A percentile compares a stretch with the other conserved stretches of the same genome.
These are phyloP conservation scores for Vaccinium darrowii DNA, from an alignment of 148 eudicot species.

Conservation along the genomic window DNA sequence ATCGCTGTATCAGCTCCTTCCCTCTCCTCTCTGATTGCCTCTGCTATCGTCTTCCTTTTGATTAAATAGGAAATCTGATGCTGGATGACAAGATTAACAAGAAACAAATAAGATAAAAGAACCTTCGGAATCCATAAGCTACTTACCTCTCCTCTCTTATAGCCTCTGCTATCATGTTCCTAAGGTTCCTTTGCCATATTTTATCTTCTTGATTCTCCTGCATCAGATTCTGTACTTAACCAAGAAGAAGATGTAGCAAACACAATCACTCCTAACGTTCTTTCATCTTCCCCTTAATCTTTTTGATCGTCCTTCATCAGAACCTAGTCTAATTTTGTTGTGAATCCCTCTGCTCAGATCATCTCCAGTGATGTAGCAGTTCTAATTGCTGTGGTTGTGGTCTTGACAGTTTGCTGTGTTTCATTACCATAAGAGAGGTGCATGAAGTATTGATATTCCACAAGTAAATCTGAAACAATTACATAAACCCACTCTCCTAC, in stretches of 20 bases:
- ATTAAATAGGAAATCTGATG: background rate
- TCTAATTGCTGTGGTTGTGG: conserved; percentile 6
- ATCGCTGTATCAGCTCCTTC: background rate
- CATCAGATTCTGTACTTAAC: too few species aligned
- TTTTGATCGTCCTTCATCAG: background rate
- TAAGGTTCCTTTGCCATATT: too few species aligned
- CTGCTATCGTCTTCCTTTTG: background rate
- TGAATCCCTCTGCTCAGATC: background rate
- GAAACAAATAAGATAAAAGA: background rate
- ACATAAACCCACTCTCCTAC: too few species aligned
- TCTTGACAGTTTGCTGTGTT: background rate
- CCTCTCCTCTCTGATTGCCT: background rate
- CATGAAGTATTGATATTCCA: background rate
- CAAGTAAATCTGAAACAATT: too few species aligned
- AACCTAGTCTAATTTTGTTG: background rate
- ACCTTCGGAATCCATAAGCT: background rate
- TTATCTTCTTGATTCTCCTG: too few species aligned
- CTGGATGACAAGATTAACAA: background rate
- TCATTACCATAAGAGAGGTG: background rate
- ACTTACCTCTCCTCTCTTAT: too few species aligned
- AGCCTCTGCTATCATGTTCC: too few species aligned
- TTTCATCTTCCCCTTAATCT: background rate
- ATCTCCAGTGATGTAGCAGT: background rate
- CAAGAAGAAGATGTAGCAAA: too few species aligned
- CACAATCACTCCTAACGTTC: background rate